Conservation (phyloP, 139 green algal species). For the Ettlia oleoabundans region DNA sequence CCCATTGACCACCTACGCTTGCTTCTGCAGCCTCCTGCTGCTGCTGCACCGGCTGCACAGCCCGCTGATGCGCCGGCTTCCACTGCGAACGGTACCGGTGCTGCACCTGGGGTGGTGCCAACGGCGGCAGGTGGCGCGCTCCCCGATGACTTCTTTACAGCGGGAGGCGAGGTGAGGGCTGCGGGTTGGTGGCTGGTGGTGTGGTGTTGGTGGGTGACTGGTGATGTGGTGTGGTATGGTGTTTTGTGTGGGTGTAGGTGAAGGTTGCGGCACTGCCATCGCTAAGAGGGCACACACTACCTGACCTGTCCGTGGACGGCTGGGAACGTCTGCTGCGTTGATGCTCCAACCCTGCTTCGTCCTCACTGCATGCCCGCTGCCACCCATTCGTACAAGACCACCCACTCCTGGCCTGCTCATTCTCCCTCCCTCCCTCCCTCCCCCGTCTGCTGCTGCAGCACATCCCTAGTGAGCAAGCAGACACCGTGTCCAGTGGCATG, state of each 20-base stretch:
- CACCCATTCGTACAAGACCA: neutral
- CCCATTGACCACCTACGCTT: no score
- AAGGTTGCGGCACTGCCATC: neutral
- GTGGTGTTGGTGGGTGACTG: neutral
- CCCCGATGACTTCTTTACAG: constrained; percentile 10
- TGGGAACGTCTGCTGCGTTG: no score
- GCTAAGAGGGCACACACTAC: neutral
- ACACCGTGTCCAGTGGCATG: constrained; percentile 10
- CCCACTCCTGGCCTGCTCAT: neutral
- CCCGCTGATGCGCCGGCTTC: neutral
- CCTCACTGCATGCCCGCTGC: neutral
- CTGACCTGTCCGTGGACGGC: no score
- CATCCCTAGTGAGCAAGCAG: neutral
- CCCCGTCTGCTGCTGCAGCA: constrained; percentile 6
- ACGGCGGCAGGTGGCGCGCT: neutral
- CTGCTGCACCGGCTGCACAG: neutral
- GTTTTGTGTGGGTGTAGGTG: neutral
- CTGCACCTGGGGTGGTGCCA: neutral
- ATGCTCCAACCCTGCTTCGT: no score
- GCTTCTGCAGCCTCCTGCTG: neutral
- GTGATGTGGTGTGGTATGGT: neutral
- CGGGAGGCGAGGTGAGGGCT: constrained; percentile 4
- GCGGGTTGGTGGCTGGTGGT: neutral
- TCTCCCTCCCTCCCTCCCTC: neutral
- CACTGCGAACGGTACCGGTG: neutral